Evolutionary conservation across 768 basidiomycete genomes (phyloP).

Genomic region (Lepiota venenata): DNA sequence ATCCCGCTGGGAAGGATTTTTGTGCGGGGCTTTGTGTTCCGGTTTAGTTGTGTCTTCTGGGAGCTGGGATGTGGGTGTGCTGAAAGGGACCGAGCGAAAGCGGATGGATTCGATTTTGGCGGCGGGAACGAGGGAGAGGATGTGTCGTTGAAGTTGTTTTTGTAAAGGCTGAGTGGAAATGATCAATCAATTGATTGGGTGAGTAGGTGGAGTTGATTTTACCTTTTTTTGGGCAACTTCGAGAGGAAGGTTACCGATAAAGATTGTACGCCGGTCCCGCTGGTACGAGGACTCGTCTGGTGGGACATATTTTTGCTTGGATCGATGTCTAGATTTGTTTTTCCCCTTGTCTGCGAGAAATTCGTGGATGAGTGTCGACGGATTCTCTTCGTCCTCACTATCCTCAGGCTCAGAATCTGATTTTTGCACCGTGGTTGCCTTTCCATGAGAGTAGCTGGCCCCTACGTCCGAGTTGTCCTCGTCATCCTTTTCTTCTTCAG

Average conservation of each 20-base stretch:
- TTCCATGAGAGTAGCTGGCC: conserved; percentile 6
- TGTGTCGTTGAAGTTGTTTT: conserved; percentile 75
- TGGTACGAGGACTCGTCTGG: conserved; percentile 68
- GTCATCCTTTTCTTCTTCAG: conserved; percentile 12
- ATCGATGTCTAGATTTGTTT: conserved; percentile 20
- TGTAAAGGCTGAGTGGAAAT: conserved; percentile 54
- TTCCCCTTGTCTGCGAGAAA: conserved; percentile 36
- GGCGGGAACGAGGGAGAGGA: conserved; percentile 64
- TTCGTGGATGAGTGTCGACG: conserved; percentile 57
- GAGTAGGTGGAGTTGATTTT: conserved; percentile 18
- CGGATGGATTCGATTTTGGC: conserved; percentile 90
- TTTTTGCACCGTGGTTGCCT: conserved; percentile 17
- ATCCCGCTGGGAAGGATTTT: conserved; percentile 30
- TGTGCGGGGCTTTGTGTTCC: conserved; percentile 21
- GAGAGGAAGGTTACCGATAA: conserved; percentile 84
- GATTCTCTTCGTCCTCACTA: conserved; percentile 20
- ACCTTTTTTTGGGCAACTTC: conserved; percentile 79
- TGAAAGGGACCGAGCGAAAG: conserved; percentile 92
- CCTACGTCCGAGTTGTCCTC: conserved; percentile 15
- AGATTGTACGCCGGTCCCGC: conserved; percentile 81
- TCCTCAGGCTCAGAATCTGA: conserved; percentile 20
- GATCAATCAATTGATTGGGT: not conserved
- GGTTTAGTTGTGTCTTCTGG: conserved; percentile 27
- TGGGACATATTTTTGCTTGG: conserved; percentile 51
- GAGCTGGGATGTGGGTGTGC: conserved; percentile 69